phyloP scores from a whole-genome alignment of 106 monocot species.

The Dioscorea alata region DNA sequence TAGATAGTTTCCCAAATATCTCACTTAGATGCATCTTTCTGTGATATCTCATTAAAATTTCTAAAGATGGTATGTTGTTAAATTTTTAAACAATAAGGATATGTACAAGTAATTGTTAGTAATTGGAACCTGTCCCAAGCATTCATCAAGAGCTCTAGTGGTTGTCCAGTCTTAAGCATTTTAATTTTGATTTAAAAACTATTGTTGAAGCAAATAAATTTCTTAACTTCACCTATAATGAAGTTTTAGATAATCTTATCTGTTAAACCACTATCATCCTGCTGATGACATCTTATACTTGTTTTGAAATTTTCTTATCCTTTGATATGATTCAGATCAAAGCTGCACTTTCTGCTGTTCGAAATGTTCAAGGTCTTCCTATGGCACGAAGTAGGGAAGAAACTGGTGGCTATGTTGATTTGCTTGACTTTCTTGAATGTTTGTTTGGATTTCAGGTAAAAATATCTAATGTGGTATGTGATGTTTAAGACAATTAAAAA shows the following conservation, averaged over 20 bases:
- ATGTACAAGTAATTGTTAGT: too few relatives aligned
- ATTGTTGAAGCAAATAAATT: neutral
- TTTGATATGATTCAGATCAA: constrained; percentile 35
- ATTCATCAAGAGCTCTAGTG: neutral
- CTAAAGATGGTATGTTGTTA: too few relatives aligned
- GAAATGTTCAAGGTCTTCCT: constrained; percentile 58
- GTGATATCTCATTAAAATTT: too few relatives aligned
- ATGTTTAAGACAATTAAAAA: too few relatives aligned
- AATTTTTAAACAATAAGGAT: too few relatives aligned
- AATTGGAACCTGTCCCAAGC: too few relatives aligned
- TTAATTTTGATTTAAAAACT: neutral
- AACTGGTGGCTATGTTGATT: constrained; percentile 21
- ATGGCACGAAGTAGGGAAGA: constrained; percentile 23
- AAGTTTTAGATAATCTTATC: neutral
- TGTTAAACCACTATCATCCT: neutral
- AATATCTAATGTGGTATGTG: too few relatives aligned
- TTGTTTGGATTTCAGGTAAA: constrained; percentile 86
- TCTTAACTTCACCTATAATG: neutral
- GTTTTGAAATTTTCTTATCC: too few relatives aligned
- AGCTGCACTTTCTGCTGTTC: constrained; percentile 57
- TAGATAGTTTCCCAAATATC: too few relatives aligned
- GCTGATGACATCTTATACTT: too few relatives aligned
- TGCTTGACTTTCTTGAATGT: constrained; percentile 61
- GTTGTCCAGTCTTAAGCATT: neutral
- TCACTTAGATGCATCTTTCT: too few relatives aligned